Conservation (phyloP, 495 filamentous ascomycete species). For the Durotheca rogersii region DNA sequence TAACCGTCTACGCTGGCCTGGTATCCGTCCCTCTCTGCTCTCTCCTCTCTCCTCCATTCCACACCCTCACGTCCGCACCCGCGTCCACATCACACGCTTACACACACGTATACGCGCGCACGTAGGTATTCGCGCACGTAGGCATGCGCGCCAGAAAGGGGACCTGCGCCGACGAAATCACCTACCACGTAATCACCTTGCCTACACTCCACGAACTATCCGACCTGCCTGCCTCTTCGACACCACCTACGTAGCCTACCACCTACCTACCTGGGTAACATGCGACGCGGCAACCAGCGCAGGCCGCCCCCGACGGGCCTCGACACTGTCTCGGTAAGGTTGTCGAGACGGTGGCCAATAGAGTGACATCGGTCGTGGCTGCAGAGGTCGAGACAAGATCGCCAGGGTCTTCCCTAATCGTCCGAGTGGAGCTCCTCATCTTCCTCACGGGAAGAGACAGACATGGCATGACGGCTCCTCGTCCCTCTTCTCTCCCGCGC, state of each 20-base stretch:
- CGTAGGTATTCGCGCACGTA: too few species aligned
- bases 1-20: too few species aligned
- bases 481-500: not conserved
- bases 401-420: constrained; percentile 42
- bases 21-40: too few species aligned
- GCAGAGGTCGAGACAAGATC: constrained; percentile 33
- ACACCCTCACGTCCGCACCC: too few species aligned
- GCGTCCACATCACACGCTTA: too few species aligned
- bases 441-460: constrained; percentile 3
- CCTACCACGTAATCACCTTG: too few species aligned
- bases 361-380: constrained; percentile 36
- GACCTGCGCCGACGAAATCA: too few species aligned
- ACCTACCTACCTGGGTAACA: too few species aligned
- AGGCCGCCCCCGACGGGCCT: constrained; percentile 12
- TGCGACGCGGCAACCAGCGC: constrained; percentile 3
- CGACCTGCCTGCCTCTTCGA: not conserved
- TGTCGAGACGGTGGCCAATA: constrained; percentile 23
- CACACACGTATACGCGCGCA: too few species aligned
- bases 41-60: too few species aligned
- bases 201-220: too few species aligned
- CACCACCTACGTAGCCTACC: not conserved
- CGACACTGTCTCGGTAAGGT: constrained; percentile 15
- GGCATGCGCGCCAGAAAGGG: too few species aligned
- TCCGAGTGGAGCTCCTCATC: constrained; percentile 12
- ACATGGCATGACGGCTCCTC: not conserved